phyloP scores from a whole-genome alignment of 345 rosid genomes.

The Citrus glauca region DNA sequence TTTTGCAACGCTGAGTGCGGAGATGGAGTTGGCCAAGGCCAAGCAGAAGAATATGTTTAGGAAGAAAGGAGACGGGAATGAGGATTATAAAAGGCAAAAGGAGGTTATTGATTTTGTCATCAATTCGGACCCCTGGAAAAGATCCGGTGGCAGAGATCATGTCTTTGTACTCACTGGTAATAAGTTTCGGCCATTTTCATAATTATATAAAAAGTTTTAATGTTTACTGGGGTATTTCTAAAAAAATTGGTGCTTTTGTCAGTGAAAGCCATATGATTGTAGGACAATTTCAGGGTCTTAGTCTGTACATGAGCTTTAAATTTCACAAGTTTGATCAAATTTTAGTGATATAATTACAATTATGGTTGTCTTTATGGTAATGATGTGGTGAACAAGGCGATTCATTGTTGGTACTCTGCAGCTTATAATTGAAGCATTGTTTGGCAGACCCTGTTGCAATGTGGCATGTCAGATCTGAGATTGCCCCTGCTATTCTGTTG shows the following conservation, averaged over 20 bases:
- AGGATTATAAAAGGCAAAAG: slow-evolving; percentile 76
- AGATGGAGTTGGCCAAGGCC: slow-evolving; percentile 82
- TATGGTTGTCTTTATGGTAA: not conserved
- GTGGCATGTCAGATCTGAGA: slow-evolving; percentile 91
- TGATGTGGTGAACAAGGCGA: not conserved
- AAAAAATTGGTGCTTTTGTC: not conserved
- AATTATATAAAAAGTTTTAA: not conserved
- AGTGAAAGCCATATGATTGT: not conserved
- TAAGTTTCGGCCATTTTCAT: not conserved
- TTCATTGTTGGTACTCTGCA: slow-evolving; percentile 10
- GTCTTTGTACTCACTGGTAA: slow-evolving; percentile 91
- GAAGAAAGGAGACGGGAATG: slow-evolving; percentile 62
- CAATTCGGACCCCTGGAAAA: slow-evolving; percentile 70
- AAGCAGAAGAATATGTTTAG: slow-evolving; percentile 61
- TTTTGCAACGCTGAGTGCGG: slow-evolving; percentile 83
- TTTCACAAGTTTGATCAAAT: not conserved
- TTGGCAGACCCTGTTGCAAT: slow-evolving; percentile 99
- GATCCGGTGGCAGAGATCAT: slow-evolving; percentile 82
- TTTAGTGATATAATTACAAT: not conserved
- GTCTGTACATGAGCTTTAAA: not conserved
- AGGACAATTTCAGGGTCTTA: not conserved
- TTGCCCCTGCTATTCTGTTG: slow-evolving; percentile 78
- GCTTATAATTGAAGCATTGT: slow-evolving; percentile 72
- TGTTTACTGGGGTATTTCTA: not conserved
- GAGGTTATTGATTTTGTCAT: slow-evolving; percentile 56